These are phyloP conservation scores for Pythium insidiosum DNA, from an alignment of 352 stramenopile genomes.

Conservation along the genomic window DNA sequence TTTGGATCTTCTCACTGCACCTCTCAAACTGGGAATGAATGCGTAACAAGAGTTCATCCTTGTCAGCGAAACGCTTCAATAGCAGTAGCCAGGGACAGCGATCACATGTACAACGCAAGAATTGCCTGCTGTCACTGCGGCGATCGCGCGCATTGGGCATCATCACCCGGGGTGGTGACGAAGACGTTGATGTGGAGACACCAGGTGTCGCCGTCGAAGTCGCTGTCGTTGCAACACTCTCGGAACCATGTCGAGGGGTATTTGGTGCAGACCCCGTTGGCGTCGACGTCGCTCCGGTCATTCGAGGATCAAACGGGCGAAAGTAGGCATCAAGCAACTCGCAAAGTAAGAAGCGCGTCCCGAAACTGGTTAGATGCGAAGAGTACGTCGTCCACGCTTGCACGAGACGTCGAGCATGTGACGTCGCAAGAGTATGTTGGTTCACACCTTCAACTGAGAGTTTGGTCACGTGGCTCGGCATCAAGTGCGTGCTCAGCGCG, in stretches of 20 bases:
- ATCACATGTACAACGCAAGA: conserved; percentile 63
- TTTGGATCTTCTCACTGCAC: conserved; percentile 70
- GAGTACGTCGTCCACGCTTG: conserved; percentile 51
- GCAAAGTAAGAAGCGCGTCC: conserved; percentile 44
- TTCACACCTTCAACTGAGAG: conserved; percentile 31
- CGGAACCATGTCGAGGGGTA: neutral
- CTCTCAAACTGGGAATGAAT: conserved; percentile 60
- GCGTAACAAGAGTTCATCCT: conserved; percentile 63
- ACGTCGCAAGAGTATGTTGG: conserved; percentile 11
- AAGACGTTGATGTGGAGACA: neutral
- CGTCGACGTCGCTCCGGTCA: conserved; percentile 6
- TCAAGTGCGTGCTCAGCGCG: conserved; percentile 31
- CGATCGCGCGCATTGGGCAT: conserved; percentile 14
- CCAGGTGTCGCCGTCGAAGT: conserved; percentile 3
- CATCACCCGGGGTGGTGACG: conserved; percentile 2
- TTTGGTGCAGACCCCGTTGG: conserved; percentile 9
- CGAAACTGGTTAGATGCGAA: conserved; percentile 37
- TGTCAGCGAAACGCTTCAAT: conserved; percentile 61
- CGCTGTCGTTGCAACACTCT: neutral
- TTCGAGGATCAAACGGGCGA: conserved; percentile 31
- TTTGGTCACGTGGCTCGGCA: conserved; percentile 54
- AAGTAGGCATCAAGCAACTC: conserved; percentile 60
- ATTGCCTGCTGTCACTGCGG: conserved; percentile 27
- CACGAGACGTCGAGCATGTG: conserved; percentile 33
- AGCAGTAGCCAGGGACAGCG: conserved; percentile 68